Evolutionary conservation across 495 filamentous ascomycete genomes (phyloP), one percentile per base, ranked within the genome.

Genomic region (Penicillium samsonianum): DNA sequence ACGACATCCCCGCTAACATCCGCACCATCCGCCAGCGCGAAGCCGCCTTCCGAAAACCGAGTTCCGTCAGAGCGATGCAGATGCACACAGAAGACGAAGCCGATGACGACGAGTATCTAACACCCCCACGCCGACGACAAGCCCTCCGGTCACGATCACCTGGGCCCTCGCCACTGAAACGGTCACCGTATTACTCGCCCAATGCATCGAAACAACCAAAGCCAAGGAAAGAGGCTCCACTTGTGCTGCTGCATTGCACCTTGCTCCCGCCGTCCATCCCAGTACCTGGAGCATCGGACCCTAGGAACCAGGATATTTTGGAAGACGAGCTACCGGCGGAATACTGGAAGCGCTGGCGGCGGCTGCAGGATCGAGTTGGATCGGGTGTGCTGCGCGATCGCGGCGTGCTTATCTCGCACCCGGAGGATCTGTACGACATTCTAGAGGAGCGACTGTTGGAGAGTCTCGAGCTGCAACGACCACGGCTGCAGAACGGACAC

Each of bases 391-490:
- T 94, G 11, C 74, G 74, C 2, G 88, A 92, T 61, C 83, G 94
- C 1, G 94, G 94, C 1, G 80, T 98, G 16, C 76, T 98, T 41
- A 81, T 98, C 8, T 86, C 90, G 1, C 94, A 98, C 65, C 94
- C 94, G 12, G 84, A 88, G 63, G 90, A 92, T 56, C 87, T 95
- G 60, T 97, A 92, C 65, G 93, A 96, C 65, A 71, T 96, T 23
- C 82, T 98, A 0, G 94, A 98, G 71, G 94, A 97, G 70, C 80
- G 92, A 16, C 75, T 98, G n/a, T 73, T 97, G 4, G 93, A 96
- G 71, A 87, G 88, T 8, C 73, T 98, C 25, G 91, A 96, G 61
- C 74, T 96, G 12, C 86, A 87, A 35, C 75, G 82, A 1, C 87
- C 90, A 0, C 76, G 87, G 3, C 72, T 93, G 3, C 88, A 90